Conservation (phyloP, 176 grass and related monocot species). For the Rhynchospora pubera region DNA sequence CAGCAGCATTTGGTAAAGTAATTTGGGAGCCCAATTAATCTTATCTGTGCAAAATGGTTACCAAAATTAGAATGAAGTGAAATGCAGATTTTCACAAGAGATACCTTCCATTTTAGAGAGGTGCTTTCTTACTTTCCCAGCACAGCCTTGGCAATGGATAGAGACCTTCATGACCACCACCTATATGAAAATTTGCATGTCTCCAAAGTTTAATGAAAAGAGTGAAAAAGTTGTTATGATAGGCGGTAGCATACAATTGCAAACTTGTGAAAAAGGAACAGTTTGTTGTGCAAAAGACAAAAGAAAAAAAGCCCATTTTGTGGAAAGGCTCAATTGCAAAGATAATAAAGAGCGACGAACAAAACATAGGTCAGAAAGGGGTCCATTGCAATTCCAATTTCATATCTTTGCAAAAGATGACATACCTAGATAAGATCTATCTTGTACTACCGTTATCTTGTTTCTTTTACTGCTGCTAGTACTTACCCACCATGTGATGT, state of each 20-base stretch:
- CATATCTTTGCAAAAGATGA: not conserved
- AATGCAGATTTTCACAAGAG: not conserved
- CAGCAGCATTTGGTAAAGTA: not conserved
- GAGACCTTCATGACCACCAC: slow-evolving; percentile 97
- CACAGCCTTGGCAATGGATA: slow-evolving; percentile 96
- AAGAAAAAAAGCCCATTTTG: slow-evolving; percentile 11
- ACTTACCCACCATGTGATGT: not conserved
- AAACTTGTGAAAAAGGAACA: slow-evolving; percentile 1
- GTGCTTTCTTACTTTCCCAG: slow-evolving; percentile 94
- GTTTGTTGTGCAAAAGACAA: slow-evolving; percentile 25
- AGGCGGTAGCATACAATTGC: not conserved
- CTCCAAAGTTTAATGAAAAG: not conserved
- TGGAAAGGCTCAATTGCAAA: slow-evolving; percentile 11
- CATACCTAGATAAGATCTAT: slow-evolving; percentile 11
- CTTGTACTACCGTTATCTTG: not conserved
- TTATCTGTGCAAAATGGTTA: not conserved
- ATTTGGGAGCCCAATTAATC: not conserved
- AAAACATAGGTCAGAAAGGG: not conserved
- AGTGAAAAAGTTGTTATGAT: not conserved
- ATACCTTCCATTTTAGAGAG: slow-evolving; percentile 99
- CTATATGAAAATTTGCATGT: slow-evolving; percentile 16
- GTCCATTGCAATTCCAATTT: slow-evolving; percentile 11
- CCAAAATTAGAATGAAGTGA: not conserved
- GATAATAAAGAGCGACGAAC: not conserved
- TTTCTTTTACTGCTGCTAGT: not conserved